Percentiles rank a stretch among this genome's conserved stretches.
Evolutionary conservation across 2,329 filamentous ascomycete genomes (phyloP).

Genomic region (Lasiodiplodia gonubiensis): DNA sequence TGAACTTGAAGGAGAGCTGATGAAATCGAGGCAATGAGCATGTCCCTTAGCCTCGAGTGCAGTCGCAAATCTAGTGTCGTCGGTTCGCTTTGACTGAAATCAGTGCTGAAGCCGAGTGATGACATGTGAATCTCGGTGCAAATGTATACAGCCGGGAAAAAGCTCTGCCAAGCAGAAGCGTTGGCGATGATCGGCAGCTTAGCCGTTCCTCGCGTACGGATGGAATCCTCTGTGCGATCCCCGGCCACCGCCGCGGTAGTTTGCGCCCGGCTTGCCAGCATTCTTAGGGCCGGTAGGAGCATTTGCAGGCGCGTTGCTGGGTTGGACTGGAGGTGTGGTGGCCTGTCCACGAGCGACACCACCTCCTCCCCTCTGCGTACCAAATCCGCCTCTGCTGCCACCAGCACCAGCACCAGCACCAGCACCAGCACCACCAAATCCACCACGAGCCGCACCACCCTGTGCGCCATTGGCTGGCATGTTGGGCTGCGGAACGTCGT

Average conservation of each 20-base stretch:
- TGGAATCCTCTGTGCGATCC: slow-evolving; percentile 77
- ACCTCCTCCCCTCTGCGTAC: slow-evolving; percentile 23
- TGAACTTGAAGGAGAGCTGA: slow-evolving; percentile 4
- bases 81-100: not conserved
- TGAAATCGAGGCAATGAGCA: not conserved
- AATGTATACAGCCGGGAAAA: not conserved
- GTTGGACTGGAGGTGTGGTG: slow-evolving; percentile 42
- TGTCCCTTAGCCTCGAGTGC: not conserved
- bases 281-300: slow-evolving; percentile 97
- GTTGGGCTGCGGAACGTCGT: slow-evolving; percentile 86
- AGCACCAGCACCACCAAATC: slow-evolving; percentile 38
- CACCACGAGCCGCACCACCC: slow-evolving; percentile 55
- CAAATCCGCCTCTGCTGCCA: slow-evolving; percentile 34
- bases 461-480: slow-evolving; percentile 55
- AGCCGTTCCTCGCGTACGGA: slow-evolving; percentile 61
- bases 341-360: slow-evolving; percentile 48
- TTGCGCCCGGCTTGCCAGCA: slow-evolving; percentile 85
- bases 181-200: slow-evolving; percentile 12
- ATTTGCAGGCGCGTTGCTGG: slow-evolving; percentile 67
- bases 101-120: not conserved
- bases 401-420: too few relatives aligned
- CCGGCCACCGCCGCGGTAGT: slow-evolving; percentile 88
- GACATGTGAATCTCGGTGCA: not conserved
- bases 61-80: not conserved
- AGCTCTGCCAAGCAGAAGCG: not conserved